phyloP scores from a whole-genome alignment of 1,284 basidiomycete species.

The Baeospora myosura region DNA sequence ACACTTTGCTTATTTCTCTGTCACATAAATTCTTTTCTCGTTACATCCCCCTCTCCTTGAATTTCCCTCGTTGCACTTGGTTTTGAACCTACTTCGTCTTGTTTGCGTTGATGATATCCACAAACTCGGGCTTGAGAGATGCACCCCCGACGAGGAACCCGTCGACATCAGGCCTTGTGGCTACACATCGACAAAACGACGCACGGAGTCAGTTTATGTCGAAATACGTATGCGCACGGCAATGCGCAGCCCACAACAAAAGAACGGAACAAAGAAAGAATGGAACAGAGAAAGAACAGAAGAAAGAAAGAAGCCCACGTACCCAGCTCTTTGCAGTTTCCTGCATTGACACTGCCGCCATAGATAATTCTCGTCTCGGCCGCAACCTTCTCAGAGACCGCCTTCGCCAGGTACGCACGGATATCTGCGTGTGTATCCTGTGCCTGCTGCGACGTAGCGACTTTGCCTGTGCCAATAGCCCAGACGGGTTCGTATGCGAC shows the following conservation, averaged over 20 bases:
- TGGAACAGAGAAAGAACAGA: too few species aligned
- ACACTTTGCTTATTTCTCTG: too few species aligned
- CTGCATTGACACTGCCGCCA: conserved; percentile 87
- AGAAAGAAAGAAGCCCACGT: conserved; percentile 21
- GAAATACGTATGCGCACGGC: too few species aligned
- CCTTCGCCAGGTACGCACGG: conserved; percentile 66
- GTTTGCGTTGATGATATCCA: conserved; percentile 82
- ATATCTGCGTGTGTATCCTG: conserved; percentile 89
- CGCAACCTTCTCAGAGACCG: conserved; percentile 69
- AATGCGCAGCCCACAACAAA: too few species aligned
- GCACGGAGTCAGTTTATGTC: too few species aligned
- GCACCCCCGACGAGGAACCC: conserved; percentile 99
- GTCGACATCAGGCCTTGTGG: conserved; percentile 79
- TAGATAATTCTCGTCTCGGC: conserved; percentile 85
- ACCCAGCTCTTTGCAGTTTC: conserved; percentile 86
- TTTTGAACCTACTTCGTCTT: too few species aligned
- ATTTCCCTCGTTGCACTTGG: too few species aligned
- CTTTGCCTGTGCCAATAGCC: conserved; percentile 98
- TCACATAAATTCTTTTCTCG: too few species aligned
- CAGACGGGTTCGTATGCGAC: conserved; percentile 97
- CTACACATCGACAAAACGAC: too few species aligned
- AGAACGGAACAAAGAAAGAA: too few species aligned
- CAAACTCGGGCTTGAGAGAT: conserved; percentile 95
- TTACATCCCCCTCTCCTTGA: too few species aligned
- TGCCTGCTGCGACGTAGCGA: conserved; percentile 86